Evolutionary conservation across 352 stramenopile species (phyloP), one percentile per base, ranked within the genome.

Genomic region (Lagenidium sp.): DNA sequence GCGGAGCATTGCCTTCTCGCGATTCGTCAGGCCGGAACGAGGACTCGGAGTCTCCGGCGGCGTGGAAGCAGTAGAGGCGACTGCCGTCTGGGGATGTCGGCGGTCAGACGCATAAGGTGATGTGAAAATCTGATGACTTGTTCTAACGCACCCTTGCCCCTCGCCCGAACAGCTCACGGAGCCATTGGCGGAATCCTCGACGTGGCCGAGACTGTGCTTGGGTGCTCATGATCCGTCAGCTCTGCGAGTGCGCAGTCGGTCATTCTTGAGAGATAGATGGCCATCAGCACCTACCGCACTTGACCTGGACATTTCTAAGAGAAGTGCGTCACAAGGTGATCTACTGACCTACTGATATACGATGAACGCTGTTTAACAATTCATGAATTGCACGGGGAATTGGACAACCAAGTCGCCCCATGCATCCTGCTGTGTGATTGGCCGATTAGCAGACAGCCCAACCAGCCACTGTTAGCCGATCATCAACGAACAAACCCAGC

Each of bases 1-100:
- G 24, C 40, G 47, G 47, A 68, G 51, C 59, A 68, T 68, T 11
- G 29, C 19, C 43, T 63, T 62, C 32, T 68, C 59, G 5, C 36
- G 40, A 15, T 53, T 47, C 6, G 55, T 56, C 11, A 68, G 55
- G 12, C 56, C 50, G 3, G 54, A 64, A 6, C 24, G 38, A 0
- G 58, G 49, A 25, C 55, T 64, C 20, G 31, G 31, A 24, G 21
- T 18, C 8, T 57, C 44, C 1, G 15, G 11, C 15, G 23, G 37
- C 15, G 24, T 6, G 0, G 31, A 22, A 12, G 41, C 26, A 0
- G 40, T 46, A 25, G 26, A 10, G n/a, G n/a, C 3, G 10, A 11
- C 5, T 15, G 24, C 3, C 39, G 39, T 29, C 46, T 39, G 6
- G 11, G 11, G 34, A 39, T 20, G n/a, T 39, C 12, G 12, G 16